Evolutionary conservation across 345 rosid species (phyloP).

Genomic region (Citrus cavaleriei): DNA sequence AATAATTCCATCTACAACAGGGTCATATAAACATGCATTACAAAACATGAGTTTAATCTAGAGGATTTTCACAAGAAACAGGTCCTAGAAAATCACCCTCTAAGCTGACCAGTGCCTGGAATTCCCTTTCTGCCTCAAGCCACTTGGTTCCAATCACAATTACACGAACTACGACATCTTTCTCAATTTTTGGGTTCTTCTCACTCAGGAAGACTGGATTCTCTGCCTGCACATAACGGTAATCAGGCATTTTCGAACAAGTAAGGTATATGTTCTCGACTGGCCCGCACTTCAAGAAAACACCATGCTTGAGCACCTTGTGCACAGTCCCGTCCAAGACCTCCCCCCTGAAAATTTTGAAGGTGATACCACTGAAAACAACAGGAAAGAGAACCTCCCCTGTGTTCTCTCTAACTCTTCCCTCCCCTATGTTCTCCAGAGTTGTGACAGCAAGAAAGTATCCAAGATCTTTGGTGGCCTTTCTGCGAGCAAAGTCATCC

Average conservation of each 20-base stretch:
- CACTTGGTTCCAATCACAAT: conserved; percentile 73
- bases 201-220: conserved; percentile 63
- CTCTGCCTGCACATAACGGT: conserved; percentile 60
- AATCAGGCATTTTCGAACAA: conserved; percentile 54
- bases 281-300: conserved; percentile 72
- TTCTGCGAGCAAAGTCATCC: conserved; percentile 60
- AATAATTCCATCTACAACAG: background rate
- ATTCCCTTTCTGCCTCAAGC: conserved; percentile 80
- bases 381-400: conserved; percentile 88
- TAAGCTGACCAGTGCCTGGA: conserved; percentile 77
- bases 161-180: conserved; percentile 48
- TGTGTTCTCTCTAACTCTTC: conserved; percentile 56
- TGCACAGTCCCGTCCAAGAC: conserved; percentile 62
- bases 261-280: conserved; percentile 62
- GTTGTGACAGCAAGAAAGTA: conserved; percentile 59
- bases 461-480: conserved; percentile 72
- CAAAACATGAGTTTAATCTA: background rate
- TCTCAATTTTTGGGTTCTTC: conserved; percentile 55
- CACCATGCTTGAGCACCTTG: conserved; percentile 84
- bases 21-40: background rate
- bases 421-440: conserved; percentile 63
- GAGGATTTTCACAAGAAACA: conserved; percentile 14
- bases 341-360: conserved; percentile 85
- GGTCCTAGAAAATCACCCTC: conserved; percentile 84
- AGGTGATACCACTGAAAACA: conserved; percentile 60